Evolutionary conservation across 176 grass and related monocot species (phyloP).

Genomic region (Musa beccarii): DNA sequence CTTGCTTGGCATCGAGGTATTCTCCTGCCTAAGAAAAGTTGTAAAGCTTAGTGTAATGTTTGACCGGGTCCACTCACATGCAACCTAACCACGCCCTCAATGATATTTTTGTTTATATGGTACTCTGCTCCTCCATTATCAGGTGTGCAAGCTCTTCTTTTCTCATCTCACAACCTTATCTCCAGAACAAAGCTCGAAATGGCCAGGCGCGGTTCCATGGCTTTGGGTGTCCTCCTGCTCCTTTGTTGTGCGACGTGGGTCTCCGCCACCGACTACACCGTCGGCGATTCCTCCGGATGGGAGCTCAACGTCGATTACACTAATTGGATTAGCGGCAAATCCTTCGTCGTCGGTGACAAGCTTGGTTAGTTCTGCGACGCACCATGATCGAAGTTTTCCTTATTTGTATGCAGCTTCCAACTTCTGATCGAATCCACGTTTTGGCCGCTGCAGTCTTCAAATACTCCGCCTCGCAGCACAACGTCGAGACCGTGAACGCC

Average conservation of each 20-base stretch:
- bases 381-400: too few relatives aligned
- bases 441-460: conserved; percentile 32
- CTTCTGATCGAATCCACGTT: too few relatives aligned
- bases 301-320: conserved; percentile 6
- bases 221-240: conserved; percentile 33
- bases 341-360: conserved; percentile 31
- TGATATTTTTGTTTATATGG: too few relatives aligned
- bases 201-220: neutral
- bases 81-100: neutral
- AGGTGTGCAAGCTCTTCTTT: neutral
- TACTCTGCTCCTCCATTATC: too few relatives aligned
- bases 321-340: conserved; percentile 34
- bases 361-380: conserved; percentile 32
- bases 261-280: conserved; percentile 27
- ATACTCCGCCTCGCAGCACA: conserved; percentile 31
- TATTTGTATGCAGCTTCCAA: too few relatives aligned
- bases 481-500: conserved; percentile 62
- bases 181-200: neutral
- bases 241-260: conserved; percentile 31
- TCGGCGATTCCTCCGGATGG: conserved; percentile 57
- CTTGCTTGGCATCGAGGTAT: neutral
- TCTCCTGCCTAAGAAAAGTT: neutral
- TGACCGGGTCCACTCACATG: neutral
- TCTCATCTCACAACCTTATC: neutral
- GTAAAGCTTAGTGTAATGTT: neutral